Evolutionary conservation across 2,329 filamentous ascomycete species (phyloP), one percentile per base, ranked within the genome.

Genomic region (Cladophialophora exuberans): DNA sequence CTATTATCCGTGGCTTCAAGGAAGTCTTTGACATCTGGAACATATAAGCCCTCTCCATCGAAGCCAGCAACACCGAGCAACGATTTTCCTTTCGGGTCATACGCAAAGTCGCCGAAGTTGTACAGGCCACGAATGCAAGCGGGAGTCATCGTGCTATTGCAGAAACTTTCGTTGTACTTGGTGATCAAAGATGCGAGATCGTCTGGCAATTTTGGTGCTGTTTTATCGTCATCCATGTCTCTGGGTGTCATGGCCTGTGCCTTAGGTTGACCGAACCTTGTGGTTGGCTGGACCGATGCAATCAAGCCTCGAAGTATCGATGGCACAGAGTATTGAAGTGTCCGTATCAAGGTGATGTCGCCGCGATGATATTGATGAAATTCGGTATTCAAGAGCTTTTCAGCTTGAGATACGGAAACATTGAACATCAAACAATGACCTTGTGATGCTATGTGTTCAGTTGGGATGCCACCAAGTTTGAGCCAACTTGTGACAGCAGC

Each of bases 261-360:
- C 25, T 67, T 68, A 18, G 80, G 73, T 52, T 77, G 72, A 15
- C 81, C 80, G 55, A 87, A 88, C 33, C 80, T 76, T 3, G 82
- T 87, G 0, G 84, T 87, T 1, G 85, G 85, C 67, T 87, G 83
- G 44, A 88, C 82, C 65, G 86, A 76, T 54, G 82, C 80, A 54
- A 88, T 76, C 62, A 83, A 75, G 38, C 73, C 64, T 48, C 77
- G 75, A 6, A 88, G 68, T 0, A 76, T 68, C 46, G 73, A 73
- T 0, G 85, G 86, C 1, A 88, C 76, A 0, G 83, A 86, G 69
- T 88, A 89, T 42, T 77, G 72, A 13, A 82, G 69, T 4, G 80
- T 78, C 38, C 85, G 78, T 33, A 87, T 75, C 61, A 74, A 78
- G 33, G 72, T 70, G 17, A 69, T 72, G 10, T 71, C 68, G 10